Evolutionary conservation across 768 basidiomycete genomes (phyloP).

Genomic region (Termitomyces sp.): DNA sequence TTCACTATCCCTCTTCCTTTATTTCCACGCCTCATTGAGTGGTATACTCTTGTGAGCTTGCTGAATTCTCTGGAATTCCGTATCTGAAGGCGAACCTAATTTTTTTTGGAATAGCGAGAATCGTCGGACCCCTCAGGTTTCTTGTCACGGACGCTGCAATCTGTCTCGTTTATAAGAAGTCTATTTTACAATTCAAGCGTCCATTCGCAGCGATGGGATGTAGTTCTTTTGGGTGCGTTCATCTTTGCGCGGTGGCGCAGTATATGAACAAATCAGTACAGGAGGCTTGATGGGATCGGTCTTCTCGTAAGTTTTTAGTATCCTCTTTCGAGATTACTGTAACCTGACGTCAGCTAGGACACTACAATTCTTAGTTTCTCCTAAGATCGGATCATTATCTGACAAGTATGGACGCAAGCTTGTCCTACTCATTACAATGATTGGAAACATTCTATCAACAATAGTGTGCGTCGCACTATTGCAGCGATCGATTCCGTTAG

Average conservation of each 20-base stretch:
- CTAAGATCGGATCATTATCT: constrained; percentile 75
- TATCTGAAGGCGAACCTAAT: constrained; percentile 3
- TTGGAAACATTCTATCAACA: constrained; percentile 91
- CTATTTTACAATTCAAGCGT: constrained; percentile 52
- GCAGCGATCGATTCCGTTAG: background rate
- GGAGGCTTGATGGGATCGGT: constrained; percentile 91
- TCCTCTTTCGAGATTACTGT: constrained; percentile 8
- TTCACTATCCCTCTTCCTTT: constrained; percentile 95
- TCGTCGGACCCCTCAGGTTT: constrained; percentile 64
- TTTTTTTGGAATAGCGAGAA: constrained; percentile 49
- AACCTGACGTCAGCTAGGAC: constrained; percentile 46
- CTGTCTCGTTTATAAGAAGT: constrained; percentile 63
- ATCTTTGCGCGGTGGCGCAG: background rate
- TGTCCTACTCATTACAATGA: constrained; percentile 81
- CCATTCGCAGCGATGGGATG: constrained; percentile 83
- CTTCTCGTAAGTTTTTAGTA: constrained; percentile 64
- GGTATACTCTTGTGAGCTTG: constrained; percentile 67
- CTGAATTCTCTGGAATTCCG: background rate
- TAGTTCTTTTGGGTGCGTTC: constrained; percentile 78
- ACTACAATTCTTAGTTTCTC: constrained; percentile 80
- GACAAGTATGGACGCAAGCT: constrained; percentile 88
- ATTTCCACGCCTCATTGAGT: constrained; percentile 95
- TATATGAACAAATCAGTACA: constrained; percentile 17
- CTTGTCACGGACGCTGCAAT: constrained; percentile 62
- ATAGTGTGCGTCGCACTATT: constrained; percentile 50